Conservation (phyloP, 2,329 filamentous ascomycete genomes). For the Remersonia thermophila region DNA sequence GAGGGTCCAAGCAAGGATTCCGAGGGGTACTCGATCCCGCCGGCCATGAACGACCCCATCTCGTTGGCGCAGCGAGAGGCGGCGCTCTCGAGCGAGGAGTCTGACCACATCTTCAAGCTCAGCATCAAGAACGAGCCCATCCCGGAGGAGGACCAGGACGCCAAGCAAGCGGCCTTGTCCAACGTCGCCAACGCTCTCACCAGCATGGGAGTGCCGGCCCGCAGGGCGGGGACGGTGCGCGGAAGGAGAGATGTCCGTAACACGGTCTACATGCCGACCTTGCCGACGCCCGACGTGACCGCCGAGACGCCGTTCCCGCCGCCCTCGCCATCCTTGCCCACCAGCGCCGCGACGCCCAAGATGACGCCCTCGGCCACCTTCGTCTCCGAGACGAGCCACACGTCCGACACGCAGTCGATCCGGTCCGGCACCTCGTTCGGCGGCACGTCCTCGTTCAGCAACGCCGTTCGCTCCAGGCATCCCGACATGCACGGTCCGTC, state of each 20-base stretch:
- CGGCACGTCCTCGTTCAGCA: slow-evolving; percentile 21
- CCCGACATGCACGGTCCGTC: slow-evolving; percentile 70
- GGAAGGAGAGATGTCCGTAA: slow-evolving; percentile 86
- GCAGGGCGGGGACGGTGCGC: slow-evolving; percentile 64
- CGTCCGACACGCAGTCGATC: slow-evolving; percentile 80
- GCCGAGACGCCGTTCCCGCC: slow-evolving; percentile 23
- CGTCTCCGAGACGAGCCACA: slow-evolving; percentile 49
- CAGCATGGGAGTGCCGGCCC: slow-evolving; percentile 48
- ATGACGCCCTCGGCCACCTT: slow-evolving; percentile 41
- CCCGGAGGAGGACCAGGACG: slow-evolving; percentile 63
- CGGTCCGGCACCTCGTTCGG: slow-evolving; percentile 74
- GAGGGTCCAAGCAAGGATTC: slow-evolving; percentile 46
- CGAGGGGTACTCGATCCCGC: slow-evolving; percentile 66
- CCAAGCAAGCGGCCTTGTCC: slow-evolving; percentile 59
- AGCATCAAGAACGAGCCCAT: slow-evolving; percentile 71
- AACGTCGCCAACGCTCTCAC: slow-evolving; percentile 65
- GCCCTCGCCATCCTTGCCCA: slow-evolving; percentile 23
- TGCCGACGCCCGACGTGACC: slow-evolving; percentile 24
- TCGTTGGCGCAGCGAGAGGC: slow-evolving; percentile 61
- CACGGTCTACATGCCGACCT: slow-evolving; percentile 64
- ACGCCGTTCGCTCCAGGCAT: slow-evolving; percentile 59
- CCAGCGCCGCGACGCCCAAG: slow-evolving; percentile 23
- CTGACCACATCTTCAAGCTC: slow-evolving; percentile 61
- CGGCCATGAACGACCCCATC: slow-evolving; percentile 50
- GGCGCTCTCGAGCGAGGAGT: slow-evolving; percentile 36